Evolutionary conservation across 2,329 filamentous ascomycete species (phyloP).

Genomic region (Monosporascus sp.): DNA sequence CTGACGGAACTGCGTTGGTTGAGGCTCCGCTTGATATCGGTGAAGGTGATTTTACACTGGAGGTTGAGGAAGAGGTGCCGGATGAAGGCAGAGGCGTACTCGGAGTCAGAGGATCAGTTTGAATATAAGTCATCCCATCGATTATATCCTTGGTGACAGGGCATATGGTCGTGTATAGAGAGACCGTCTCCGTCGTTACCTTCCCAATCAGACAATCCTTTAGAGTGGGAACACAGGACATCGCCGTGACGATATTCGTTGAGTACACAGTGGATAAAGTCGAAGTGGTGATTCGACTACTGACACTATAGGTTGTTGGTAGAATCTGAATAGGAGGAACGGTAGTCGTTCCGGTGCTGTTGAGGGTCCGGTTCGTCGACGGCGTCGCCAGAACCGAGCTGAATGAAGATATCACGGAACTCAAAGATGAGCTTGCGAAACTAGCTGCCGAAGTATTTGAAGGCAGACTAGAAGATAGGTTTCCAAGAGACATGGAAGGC

Average conservation of each 20-base stretch:
- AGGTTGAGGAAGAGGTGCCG: background rate
- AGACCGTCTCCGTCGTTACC: conserved; percentile 24
- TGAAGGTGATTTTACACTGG: background rate
- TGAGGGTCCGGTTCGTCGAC: background rate
- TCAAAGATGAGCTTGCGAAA: conserved; percentile 8
- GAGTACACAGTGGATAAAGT: conserved; percentile 25
- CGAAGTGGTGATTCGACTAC: conserved; percentile 22
- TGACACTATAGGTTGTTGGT: conserved; percentile 24
- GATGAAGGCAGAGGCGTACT: conserved; percentile 3
- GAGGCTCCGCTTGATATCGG: background rate
- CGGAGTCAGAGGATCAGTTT: conserved; percentile 4
- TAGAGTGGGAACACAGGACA: conserved; percentile 21
- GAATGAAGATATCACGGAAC: conserved; percentile 8
- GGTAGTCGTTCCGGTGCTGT: background rate
- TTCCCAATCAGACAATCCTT: conserved; percentile 24
- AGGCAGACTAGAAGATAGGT: conserved; percentile 4
- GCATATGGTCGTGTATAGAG: conserved; percentile 26
- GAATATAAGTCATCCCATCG: conserved; percentile 21
- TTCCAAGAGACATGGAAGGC: conserved; percentile 1
- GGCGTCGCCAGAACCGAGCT: conserved; percentile 5
- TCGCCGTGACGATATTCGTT: conserved; percentile 22
- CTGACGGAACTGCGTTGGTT: conserved; percentile 6
- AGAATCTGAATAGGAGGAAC: conserved; percentile 11
- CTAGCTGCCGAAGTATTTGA: conserved; percentile 3
- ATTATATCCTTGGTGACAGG: conserved; percentile 26